These are phyloP conservation scores for Nymphaea colorata DNA, from an alignment of 164 flowering plant species.

Conservation along the genomic window DNA sequence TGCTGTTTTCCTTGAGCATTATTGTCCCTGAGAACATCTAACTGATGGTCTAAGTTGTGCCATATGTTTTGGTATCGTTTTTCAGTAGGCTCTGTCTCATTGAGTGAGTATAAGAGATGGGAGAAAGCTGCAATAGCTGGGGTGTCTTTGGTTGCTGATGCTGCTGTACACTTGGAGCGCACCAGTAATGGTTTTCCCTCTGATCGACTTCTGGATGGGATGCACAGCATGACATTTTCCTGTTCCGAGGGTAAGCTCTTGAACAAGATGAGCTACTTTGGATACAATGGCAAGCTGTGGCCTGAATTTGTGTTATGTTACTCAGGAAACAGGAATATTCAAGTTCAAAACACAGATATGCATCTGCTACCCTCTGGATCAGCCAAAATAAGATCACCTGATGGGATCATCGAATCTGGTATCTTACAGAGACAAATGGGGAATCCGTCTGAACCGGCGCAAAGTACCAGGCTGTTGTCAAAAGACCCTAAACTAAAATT, in stretches of 20 bases:
- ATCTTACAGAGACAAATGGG: not conserved
- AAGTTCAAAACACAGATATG: not conserved
- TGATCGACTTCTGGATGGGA: conserved; percentile 5
- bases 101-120: conserved; percentile 78
- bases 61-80: not conserved
- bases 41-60: too few relatives aligned
- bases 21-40: too few relatives aligned
- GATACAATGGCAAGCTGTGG: not conserved
- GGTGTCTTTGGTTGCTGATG: conserved; percentile 96
- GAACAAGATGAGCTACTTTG: not conserved
- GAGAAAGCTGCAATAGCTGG: conserved; percentile 99
- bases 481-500: conserved; percentile 49
- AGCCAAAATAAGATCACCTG: not conserved
- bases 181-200: conserved; percentile 11
- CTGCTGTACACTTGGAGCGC: conserved; percentile 97
- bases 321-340: not conserved
- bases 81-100: conserved; percentile 34
- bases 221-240: conserved; percentile 4
- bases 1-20: too few relatives aligned
- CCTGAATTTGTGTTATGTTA: not conserved
- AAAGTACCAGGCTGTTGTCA: conserved; percentile 24
- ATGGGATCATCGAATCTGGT: not conserved
- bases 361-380: not conserved
- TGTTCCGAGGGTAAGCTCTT: conserved; percentile 10
- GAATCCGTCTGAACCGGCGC: not conserved